Base-by-base conservation (phyloP, 306 rosid species). In the Arachis hypogaea region DNA sequence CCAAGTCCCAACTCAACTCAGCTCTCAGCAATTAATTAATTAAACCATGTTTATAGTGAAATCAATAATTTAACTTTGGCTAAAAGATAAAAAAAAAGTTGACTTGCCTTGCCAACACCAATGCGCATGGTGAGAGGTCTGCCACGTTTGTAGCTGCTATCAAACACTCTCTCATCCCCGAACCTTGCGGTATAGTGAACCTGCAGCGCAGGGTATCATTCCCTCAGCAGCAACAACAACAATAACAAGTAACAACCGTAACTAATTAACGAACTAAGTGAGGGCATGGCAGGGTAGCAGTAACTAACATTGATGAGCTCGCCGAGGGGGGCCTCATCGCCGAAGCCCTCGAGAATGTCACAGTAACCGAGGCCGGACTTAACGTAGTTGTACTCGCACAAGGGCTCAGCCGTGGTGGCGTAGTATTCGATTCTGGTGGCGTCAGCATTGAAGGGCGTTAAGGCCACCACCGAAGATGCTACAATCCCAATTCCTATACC, bases 41-140 rank as follows among this genome's bases (percentile, higher is more conserved):
- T 50, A 12, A 50, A 50, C 5, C 16, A 50, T 6, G n/a, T 50
- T 12, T 7, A 14, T 50, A 11, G 7, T 50, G 5, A 52, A 52
- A 46, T 5, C 51, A 2, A 43, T 43, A 43, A 43, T 46, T 12
- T n/a, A n/a, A 52, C 29, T n/a, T 46, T 5, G 0, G 11, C 11
- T 46, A 46, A 2, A 33, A 33, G 3, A 33, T 33, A 33, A 2
- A 33, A 2, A 33, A 46, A 4, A 72, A 52, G 46, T 52, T 59
- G 47, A 50, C 66, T 12, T 30, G 89, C 99, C 96, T 92, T 94
- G 75, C 97, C 99, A 75, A 81, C 95, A 40, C 99, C 99, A 74
- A 89, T 80, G 59, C 97, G 93, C 99, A 92, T 87, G 61, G 97
- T 94, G 80, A 94, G 93, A 80, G 95, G 88, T 72, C 99, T 88